phyloP scores from a whole-genome alignment of 2,329 filamentous ascomycete genomes.

The Epichloe aotearoae region DNA sequence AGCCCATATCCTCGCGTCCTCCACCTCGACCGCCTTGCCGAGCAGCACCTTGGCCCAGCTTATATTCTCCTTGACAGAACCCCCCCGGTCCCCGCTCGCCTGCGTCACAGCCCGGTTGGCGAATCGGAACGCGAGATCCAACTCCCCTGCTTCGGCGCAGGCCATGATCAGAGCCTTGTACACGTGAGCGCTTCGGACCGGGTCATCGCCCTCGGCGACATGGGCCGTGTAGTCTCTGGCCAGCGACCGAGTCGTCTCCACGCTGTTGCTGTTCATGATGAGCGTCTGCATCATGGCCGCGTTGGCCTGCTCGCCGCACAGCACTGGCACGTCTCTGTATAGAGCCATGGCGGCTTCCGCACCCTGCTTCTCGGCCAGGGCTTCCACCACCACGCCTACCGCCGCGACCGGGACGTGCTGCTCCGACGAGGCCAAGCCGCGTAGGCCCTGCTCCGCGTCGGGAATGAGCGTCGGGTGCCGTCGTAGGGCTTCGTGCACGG shows the following conservation, averaged over 20 bases:
- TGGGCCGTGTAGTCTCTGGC: constrained; percentile 18
- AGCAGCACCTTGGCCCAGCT: constrained; percentile 18
- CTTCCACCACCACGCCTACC: constrained; percentile 23
- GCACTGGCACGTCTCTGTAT: constrained; percentile 16
- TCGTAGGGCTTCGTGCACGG: constrained; percentile 45
- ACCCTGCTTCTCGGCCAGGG: constrained; percentile 15
- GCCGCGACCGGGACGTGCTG: constrained; percentile 24
- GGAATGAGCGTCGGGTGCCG: constrained; percentile 30
- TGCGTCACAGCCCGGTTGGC: constrained; percentile 9
- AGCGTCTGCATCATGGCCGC: constrained; percentile 17
- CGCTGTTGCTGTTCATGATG: constrained; percentile 15
- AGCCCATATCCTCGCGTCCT: constrained; percentile 21
- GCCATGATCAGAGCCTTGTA: constrained; percentile 17
- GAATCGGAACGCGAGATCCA: constrained; percentile 23
- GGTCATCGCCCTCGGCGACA: constrained; percentile 8
- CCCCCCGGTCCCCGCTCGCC: background rate
- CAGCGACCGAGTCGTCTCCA: constrained; percentile 13
- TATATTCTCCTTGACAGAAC: constrained; percentile 5
- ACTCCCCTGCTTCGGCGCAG: constrained; percentile 16
- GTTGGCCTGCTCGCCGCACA: constrained; percentile 17
- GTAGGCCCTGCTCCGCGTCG: constrained; percentile 42
- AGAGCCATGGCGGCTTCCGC: constrained; percentile 20
- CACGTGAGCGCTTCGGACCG: constrained; percentile 7
- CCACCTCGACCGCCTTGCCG: constrained; percentile 13
- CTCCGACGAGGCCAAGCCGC: constrained; percentile 29